Base-by-base conservation (phyloP, 192 early-diverging fungal genomes). In the Pilobolus umbonatus region DNA sequence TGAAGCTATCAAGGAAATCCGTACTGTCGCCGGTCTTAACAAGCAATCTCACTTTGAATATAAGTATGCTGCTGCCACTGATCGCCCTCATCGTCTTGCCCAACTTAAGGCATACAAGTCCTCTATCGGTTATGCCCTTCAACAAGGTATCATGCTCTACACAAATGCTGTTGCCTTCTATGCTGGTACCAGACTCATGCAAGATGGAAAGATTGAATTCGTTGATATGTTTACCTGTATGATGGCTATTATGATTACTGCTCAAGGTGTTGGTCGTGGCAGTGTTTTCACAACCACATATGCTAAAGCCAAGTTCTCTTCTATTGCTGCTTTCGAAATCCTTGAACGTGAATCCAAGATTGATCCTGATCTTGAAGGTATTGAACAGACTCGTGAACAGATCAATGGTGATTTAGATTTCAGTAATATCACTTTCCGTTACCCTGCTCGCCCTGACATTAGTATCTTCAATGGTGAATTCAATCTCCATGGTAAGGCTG, bases 1-100 rank as follows among this genome's bases (percentile, higher is more conserved):
- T 61, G 92, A 96, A 75, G 87, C 90, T 2, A 86, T 95, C 19
- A 69, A 80, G 17, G 84, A 88, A 46, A 87, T 97, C 24, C 88
- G 90, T 45, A 97, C 94, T 2, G 88, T 97, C 21, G 80, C 87
- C 14, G 77, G 91, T 3, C 72, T 97, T 25, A 88, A 79, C 9
- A 78, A 83, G 36, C 84, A 93, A 66, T 61, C 75, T 17, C 70
- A 71, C 22, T 95, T 97, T 62, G 80, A 84, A 56, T 57, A 71
- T n/a, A 71, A 76, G 46, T 97, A 86, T 60, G 47, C 61, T 24
- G 62, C 69, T 3, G 81, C 84, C 43, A 86, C 86, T 57, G 57
- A 75, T 5, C 73, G 67, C 12, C 89, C 91, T 1, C 88, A 97
- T 71, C 65, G 78, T 11, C 69, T 82, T n/a, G 84, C 88, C 8